Conservation (phyloP, 306 rosid species). For the Castanospermum australe region DNA sequence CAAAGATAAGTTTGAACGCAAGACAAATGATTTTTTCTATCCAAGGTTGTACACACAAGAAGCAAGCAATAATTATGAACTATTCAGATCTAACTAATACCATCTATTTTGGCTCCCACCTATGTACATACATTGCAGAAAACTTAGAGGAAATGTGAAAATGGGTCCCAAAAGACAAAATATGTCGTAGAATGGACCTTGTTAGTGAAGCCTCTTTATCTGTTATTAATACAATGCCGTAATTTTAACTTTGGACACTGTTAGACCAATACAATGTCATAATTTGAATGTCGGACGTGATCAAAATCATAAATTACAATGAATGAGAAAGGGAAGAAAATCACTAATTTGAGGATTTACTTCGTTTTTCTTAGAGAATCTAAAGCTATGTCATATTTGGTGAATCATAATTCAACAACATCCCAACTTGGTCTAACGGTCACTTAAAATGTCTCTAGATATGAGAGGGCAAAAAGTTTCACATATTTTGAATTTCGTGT, state of each 20-base stretch:
- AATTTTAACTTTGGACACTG: background rate
- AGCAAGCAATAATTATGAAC: background rate
- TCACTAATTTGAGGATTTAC: background rate
- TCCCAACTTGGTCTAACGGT: no score
- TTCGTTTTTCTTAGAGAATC: background rate
- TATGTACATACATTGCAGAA: background rate
- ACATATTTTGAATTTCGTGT: no score
- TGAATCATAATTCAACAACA: no score
- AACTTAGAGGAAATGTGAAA: background rate
- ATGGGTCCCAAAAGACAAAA: background rate
- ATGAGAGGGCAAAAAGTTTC: no score
- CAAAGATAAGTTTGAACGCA: slow-evolving; percentile 10
- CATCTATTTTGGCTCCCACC: background rate
- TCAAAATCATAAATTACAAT: background rate
- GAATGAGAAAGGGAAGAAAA: background rate
- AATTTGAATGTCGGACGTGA: slow-evolving; percentile 6
- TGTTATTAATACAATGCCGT: background rate
- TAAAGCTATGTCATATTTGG: background rate
- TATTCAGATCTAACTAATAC: background rate
- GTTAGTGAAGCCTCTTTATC: background rate
- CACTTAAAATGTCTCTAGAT: no score
- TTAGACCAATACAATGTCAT: background rate
- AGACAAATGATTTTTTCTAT: slow-evolving; percentile 21
- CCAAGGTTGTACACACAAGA: background rate
- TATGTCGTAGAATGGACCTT: background rate